Evolutionary conservation across 2,329 filamentous ascomycete genomes (phyloP).

Genomic region (Xylaria hypoxylon): DNA sequence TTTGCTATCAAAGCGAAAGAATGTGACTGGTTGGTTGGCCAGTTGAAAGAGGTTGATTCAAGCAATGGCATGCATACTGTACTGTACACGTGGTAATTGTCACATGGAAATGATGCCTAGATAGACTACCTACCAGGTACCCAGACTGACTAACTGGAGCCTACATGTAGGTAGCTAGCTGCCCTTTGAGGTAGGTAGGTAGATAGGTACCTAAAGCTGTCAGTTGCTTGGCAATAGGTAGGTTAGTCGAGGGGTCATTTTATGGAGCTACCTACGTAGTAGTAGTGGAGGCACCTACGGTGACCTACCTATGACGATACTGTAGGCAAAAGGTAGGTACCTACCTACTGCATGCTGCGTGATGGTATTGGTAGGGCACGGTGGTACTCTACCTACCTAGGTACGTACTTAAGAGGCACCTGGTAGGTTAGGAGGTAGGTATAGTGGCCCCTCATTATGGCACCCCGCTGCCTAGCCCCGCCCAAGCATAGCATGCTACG

Average conservation of each 20-base stretch:
- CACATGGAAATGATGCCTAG: slow-evolving; percentile 31
- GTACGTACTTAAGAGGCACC: not conserved
- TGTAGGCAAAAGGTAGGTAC: no score
- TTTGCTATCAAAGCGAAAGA: slow-evolving; percentile 16
- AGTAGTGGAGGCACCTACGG: no score
- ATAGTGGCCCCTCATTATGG: not conserved
- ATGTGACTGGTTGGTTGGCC: slow-evolving; percentile 5
- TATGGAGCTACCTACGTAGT: no score
- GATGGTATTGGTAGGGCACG: not conserved
- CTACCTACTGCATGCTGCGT: no score
- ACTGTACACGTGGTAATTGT: slow-evolving; percentile 32
- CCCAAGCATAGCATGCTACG: not conserved
- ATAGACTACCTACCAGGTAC: not conserved
- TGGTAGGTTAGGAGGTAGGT: not conserved
- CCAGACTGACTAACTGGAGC: not conserved
- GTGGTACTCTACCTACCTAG: no score
- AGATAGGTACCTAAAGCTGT: no score
- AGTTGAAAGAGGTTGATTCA: not conserved
- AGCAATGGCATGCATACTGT: slow-evolving; percentile 15
- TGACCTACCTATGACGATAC: no score
- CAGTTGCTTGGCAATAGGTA: no score
- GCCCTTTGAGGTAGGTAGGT: no score
- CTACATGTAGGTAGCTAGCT: no score
- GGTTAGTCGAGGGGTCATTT: no score
- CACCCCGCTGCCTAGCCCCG: slow-evolving; percentile 18